Conservation (phyloP, 495 filamentous ascomycete species). For the Aspergillus affinis region DNA sequence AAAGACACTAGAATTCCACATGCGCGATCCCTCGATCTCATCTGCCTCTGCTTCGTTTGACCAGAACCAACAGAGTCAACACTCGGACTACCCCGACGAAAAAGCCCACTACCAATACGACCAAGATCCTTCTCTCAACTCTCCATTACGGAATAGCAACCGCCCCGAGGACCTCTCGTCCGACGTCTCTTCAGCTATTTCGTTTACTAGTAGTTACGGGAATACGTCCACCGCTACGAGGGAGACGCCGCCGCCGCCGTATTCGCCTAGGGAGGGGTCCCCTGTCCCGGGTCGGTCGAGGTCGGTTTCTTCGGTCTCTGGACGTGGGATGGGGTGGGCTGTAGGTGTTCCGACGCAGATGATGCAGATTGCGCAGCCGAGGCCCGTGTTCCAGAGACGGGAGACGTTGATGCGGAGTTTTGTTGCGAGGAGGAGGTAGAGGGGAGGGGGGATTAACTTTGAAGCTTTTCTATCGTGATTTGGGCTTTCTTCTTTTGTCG, state of each 20-base stretch:
- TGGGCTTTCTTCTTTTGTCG: not conserved
- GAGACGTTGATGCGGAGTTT: conserved; percentile 11
- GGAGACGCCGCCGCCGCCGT: conserved; percentile 48
- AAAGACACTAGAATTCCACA: conserved; percentile 42
- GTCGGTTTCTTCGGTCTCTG: conserved; percentile 32
- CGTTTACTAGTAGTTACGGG: conserved; percentile 48
- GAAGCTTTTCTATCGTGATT: not conserved
- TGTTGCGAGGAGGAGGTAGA: conserved; percentile 22
- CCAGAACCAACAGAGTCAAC: not conserved
- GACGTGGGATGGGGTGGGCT: not conserved
- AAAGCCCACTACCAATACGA: conserved; percentile 31
- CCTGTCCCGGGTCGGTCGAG: conserved; percentile 35
- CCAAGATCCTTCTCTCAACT: conserved; percentile 3
- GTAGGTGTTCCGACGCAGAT: conserved; percentile 10
- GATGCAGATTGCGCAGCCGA: conserved; percentile 28
- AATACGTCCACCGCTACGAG: conserved; percentile 49
- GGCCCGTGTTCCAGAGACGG: conserved; percentile 24
- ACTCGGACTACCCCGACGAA: conserved; percentile 28
- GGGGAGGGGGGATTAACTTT: conserved; percentile 27
- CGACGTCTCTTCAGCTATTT: conserved; percentile 43
- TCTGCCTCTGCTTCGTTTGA: conserved; percentile 15
- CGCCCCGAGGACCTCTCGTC: conserved; percentile 32
- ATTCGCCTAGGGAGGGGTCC: conserved; percentile 34
- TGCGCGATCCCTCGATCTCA: conserved; percentile 38
- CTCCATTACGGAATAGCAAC: not conserved